A percentile compares a stretch with the other conserved stretches of the same genome.
Conservation (phyloP, 192 early-diverging fungal species). For the Linnemannia hyalina region DNA sequence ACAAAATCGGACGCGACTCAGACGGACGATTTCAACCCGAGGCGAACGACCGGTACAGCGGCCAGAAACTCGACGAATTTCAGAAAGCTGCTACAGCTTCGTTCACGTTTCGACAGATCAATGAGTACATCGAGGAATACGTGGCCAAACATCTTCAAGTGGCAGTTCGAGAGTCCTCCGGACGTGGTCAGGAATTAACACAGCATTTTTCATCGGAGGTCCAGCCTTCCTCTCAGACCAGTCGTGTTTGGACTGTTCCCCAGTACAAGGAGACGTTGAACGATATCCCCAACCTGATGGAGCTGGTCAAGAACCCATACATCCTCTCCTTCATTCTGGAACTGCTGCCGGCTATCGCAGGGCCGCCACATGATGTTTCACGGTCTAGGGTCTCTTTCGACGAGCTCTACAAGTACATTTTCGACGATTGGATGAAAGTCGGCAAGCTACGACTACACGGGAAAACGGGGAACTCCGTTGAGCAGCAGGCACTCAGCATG, state of each 20-base stretch:
- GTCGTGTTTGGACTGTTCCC: background rate
- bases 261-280: background rate
- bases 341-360: background rate
- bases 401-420: background rate
- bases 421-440: background rate
- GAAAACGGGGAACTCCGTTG: background rate
- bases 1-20: conserved; percentile 3
- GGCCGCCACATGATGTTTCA: background rate
- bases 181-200: background rate
- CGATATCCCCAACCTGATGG: background rate
- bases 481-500: background rate
- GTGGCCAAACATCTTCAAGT: background rate
- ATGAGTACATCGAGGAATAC: background rate
- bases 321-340: background rate
- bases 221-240: background rate
- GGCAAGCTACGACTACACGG: background rate
- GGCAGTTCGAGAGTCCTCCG: background rate
- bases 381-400: background rate
- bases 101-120: background rate
- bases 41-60: background rate
- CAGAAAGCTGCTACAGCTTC: background rate
- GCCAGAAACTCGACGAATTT: background rate
- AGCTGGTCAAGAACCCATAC: background rate
- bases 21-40: background rate
- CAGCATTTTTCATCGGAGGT: background rate